phyloP scores from a whole-genome alignment of 768 basidiomycete species.

The Suillus cothurnatus region DNA sequence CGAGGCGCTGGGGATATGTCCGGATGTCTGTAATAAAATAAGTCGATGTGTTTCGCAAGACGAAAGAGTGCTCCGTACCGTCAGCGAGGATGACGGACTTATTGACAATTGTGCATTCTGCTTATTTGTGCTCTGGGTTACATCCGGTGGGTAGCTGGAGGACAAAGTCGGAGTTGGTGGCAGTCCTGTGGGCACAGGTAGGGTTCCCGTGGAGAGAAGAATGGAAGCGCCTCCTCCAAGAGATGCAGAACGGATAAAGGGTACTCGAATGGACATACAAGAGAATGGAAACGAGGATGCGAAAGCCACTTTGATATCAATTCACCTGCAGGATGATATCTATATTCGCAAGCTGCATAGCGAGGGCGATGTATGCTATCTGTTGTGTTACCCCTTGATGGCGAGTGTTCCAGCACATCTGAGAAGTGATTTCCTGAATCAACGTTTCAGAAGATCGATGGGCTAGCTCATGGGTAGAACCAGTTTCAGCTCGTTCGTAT shows the following conservation, averaged over 20 bases:
- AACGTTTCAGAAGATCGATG: not conserved
- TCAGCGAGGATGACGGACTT: not conserved
- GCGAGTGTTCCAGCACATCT: not conserved
- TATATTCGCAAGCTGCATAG: not conserved
- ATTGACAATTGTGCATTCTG: not conserved
- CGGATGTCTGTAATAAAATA: not conserved
- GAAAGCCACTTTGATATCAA: not conserved
- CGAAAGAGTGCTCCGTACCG: not conserved
- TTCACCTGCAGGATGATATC: not conserved
- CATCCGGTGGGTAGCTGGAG: not conserved
- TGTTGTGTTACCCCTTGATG: conserved; percentile 2
- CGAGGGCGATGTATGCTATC: not conserved
- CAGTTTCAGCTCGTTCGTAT: not conserved
- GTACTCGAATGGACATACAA: not conserved
- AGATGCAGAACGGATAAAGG: not conserved
- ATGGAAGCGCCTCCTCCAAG: not conserved
- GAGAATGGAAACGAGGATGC: not conserved
- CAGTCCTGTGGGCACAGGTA: not conserved
- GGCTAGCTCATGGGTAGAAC: not conserved
- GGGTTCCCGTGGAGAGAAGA: not conserved
- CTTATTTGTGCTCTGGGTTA: not conserved
- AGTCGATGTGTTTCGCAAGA: not conserved
- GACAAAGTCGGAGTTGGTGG: not conserved
- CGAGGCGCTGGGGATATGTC: not conserved
- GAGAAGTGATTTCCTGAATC: not conserved